Evolutionary conservation across 352 stramenopile genomes (phyloP).

Genomic region (Phytophthora sp.): DNA sequence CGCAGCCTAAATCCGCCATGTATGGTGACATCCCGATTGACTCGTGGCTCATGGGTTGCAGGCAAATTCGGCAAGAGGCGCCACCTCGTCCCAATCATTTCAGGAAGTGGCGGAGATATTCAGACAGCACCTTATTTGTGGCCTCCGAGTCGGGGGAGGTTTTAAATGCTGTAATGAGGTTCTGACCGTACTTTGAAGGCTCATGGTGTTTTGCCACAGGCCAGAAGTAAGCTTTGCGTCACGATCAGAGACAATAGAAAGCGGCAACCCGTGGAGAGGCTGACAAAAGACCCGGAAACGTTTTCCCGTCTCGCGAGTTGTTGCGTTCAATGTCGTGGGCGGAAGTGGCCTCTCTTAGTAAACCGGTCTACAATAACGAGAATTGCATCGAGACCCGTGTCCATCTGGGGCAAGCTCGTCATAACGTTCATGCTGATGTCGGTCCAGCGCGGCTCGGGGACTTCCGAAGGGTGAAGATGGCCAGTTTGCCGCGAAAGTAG

Average conservation of each 20-base stretch:
- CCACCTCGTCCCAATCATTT: neutral
- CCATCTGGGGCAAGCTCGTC: neutral
- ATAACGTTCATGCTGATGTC: conserved; percentile 24
- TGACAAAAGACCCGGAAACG: conserved; percentile 18
- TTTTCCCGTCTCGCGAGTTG: neutral
- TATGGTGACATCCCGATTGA: conserved; percentile 6
- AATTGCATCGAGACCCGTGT: neutral
- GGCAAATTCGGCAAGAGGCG: conserved; percentile 3
- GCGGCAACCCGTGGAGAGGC: conserved; percentile 9
- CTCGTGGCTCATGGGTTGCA: conserved; percentile 2
- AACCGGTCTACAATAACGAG: conserved; percentile 13
- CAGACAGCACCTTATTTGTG: conserved; percentile 5
- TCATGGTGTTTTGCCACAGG: conserved; percentile 13
- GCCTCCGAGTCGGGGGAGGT: conserved; percentile 18
- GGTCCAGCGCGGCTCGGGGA: neutral
- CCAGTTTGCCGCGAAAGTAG: conserved; percentile 1
- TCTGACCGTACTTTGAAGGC: conserved; percentile 4
- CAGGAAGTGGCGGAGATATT: conserved; percentile 11
- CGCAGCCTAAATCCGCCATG: conserved; percentile 6
- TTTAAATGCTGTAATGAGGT: conserved; percentile 23
- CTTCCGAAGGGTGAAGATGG: conserved; percentile 13
- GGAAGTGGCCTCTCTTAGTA: conserved; percentile 16
- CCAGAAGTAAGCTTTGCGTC: conserved; percentile 21
- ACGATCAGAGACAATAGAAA: conserved; percentile 15
- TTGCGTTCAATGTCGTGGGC: neutral